Percentiles rank a stretch among this genome's conserved stretches.
Conservation (phyloP, 2,329 filamentous ascomycete genomes). For the Zalaria obscura region DNA sequence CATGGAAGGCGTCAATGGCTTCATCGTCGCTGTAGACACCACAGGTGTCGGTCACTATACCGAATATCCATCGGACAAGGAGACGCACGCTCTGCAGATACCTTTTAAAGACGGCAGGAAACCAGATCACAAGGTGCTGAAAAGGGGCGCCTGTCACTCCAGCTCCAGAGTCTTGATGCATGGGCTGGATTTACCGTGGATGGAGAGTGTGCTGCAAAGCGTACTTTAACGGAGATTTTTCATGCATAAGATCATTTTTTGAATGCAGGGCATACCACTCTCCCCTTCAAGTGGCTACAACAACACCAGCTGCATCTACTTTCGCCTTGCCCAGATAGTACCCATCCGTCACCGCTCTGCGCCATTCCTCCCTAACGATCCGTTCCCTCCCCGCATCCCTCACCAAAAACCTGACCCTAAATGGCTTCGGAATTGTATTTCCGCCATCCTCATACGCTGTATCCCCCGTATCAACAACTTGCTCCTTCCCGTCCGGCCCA, state of each 20-base stretch:
- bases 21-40: constrained; percentile 14
- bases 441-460: constrained; percentile 2
- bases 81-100: constrained; percentile 14
- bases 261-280: neutral
- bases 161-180: neutral
- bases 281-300: neutral
- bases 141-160: neutral
- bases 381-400: neutral
- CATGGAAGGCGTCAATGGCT: constrained; percentile 19
- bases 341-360: neutral
- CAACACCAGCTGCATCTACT: neutral
- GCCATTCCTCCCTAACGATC: neutral
- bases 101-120: constrained; percentile 12
- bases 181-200: neutral
- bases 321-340: neutral
- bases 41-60: constrained; percentile 14
- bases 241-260: neutral
- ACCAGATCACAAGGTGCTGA: constrained; percentile 1
- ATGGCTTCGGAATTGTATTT: constrained; percentile 4
- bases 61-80: constrained; percentile 13
- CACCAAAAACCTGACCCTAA: constrained; percentile 1
- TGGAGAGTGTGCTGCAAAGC: neutral
- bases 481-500: neutral
- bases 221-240: neutral
- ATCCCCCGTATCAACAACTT: constrained; percentile 1